Conservation (phyloP, 192 early-diverging fungal species). For the Borealophlyctis nickersoniae region DNA sequence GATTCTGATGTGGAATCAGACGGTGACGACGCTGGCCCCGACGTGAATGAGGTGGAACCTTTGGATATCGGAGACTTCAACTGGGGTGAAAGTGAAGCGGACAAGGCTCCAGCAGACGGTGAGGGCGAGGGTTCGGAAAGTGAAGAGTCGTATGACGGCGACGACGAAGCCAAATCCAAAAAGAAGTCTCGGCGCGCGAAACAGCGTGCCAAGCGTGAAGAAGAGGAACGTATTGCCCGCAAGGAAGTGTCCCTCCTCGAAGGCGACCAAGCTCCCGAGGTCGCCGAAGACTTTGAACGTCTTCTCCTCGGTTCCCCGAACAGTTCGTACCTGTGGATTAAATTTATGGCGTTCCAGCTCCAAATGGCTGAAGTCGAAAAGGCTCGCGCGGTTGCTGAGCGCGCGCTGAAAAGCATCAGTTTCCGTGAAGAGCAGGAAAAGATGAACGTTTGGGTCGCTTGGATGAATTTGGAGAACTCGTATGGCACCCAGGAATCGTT, state of each 20-base stretch:
- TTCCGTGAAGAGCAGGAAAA: constrained; percentile 93
- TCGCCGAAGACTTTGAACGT: constrained; percentile 86
- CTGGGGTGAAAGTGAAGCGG: constrained; percentile 45
- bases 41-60: constrained; percentile 25
- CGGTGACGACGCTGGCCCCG: constrained; percentile 32
- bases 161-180: constrained; percentile 34
- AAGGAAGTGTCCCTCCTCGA: constrained; percentile 45
- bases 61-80: constrained; percentile 42
- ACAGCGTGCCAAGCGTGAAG: constrained; percentile 54
- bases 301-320: constrained; percentile 91
- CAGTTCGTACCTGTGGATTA: constrained; percentile 97
- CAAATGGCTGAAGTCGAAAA: constrained; percentile 89
- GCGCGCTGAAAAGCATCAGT: constrained; percentile 87
- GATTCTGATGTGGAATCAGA: constrained; percentile 26
- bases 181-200: constrained; percentile 56
- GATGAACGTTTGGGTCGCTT: constrained; percentile 97
- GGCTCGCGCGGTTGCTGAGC: constrained; percentile 89
- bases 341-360: constrained; percentile 99
- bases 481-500: constrained; percentile 85
- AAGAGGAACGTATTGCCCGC: constrained; percentile 48
- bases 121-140: constrained; percentile 43
- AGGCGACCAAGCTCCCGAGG: constrained; percentile 48
- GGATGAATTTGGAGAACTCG: constrained; percentile 92
- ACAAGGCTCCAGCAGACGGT: constrained; percentile 23
- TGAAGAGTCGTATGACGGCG: constrained; percentile 40